Conservation (phyloP, 306 rosid species). For the Casuarina cunninghamiana region DNA sequence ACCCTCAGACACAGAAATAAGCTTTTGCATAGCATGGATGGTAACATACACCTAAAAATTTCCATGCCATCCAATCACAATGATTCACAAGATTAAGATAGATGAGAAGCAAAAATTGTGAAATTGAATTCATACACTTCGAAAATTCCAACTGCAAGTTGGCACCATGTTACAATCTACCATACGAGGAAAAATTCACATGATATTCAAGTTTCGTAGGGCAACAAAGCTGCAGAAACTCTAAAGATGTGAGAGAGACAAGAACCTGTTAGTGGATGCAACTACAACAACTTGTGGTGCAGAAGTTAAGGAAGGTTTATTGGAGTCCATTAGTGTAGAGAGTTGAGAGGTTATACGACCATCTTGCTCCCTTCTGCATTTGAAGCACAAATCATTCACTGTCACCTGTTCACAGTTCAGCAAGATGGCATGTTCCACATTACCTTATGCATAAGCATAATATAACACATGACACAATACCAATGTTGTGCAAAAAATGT, state of each 20-base stretch:
- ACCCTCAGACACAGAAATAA: neutral
- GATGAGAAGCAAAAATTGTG: neutral
- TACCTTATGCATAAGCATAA: neutral
- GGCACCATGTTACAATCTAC: neutral
- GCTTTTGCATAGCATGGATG: too few species aligned
- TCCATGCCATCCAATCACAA: neutral
- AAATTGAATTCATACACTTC: neutral
- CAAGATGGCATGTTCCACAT: neutral
- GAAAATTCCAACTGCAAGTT: neutral
- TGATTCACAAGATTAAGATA: neutral
- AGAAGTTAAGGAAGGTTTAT: slow-evolving; percentile 44
- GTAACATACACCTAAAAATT: neutral
- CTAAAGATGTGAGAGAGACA: neutral
- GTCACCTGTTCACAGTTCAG: neutral
- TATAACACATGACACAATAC: neutral
- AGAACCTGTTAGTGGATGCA: slow-evolving; percentile 92
- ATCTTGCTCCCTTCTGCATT: slow-evolving; percentile 78
- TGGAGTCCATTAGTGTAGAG: slow-evolving; percentile 68
- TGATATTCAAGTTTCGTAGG: neutral
- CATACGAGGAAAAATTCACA: neutral
- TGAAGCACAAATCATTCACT: slow-evolving; percentile 19
- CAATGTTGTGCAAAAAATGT: neutral
- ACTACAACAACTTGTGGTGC: slow-evolving; percentile 68
- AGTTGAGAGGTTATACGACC: slow-evolving; percentile 79
- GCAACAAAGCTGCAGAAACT: neutral